A percentile compares a stretch with the other conserved stretches of the same genome.
phyloP scores from a whole-genome alignment of 768 basidiomycete species.

The Auricularia sp. region DNA sequence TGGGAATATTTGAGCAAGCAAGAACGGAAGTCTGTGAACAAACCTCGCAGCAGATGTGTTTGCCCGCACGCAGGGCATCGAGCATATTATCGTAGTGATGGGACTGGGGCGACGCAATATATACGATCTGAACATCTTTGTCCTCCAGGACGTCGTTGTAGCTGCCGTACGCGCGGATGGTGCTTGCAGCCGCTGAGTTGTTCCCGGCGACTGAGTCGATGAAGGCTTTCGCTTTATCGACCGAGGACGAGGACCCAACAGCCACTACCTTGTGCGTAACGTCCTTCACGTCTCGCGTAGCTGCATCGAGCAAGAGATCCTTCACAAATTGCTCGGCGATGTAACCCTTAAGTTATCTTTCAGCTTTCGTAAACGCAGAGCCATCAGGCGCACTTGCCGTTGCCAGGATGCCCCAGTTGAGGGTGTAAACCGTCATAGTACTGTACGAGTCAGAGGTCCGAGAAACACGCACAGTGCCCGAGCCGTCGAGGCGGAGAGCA shows the following conservation, averaged over 20 bases:
- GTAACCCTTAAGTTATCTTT: constrained; percentile 1
- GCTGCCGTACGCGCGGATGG: constrained; percentile 8
- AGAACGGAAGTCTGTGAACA: not conserved
- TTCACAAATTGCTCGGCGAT: constrained; percentile 8
- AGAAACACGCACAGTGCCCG: too few relatives aligned
- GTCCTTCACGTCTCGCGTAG: constrained; percentile 5
- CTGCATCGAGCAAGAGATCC: constrained; percentile 11
- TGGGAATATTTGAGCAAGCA: not conserved
- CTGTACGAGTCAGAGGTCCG: not conserved
- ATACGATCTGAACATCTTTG: constrained; percentile 14
- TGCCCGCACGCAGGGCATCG: constrained; percentile 10
- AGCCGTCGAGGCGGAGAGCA: too few relatives aligned
- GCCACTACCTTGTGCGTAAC: constrained; percentile 9
- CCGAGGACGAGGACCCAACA: constrained; percentile 7
- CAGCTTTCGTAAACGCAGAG: too few relatives aligned
- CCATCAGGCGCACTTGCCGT: not conserved
- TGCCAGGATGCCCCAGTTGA: constrained; percentile 11
- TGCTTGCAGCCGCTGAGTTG: not conserved
- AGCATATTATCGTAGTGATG: constrained; percentile 13
- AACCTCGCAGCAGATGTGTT: constrained; percentile 14
- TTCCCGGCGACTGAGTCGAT: constrained; percentile 2
- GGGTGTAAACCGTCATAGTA: constrained; percentile 2
- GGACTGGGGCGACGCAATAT: constrained; percentile 13
- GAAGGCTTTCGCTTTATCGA: constrained; percentile 4
- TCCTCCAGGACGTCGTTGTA: constrained; percentile 13